Base-by-base conservation (phyloP, 805 yeast genomes). In the Nakazawaea ishiwadae region DNA sequence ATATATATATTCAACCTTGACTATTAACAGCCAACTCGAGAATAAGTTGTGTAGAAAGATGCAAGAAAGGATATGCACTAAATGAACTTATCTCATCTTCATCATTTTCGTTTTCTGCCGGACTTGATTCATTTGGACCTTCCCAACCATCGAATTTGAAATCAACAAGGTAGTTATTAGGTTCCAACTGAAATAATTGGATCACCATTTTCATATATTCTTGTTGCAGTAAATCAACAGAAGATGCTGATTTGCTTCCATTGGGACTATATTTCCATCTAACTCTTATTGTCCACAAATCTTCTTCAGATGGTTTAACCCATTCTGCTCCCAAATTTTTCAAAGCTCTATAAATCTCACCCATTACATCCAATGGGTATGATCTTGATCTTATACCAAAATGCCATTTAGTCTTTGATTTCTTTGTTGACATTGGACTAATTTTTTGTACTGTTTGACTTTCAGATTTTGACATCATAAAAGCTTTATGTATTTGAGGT, bases 141-240 rank as follows among this genome's bases (percentile, higher is more conserved):
- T 90, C 97, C 96, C 97, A 91, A 1, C 98, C 98, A 59, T 91
- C 98, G 58, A 91, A 93, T 63, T 93, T 93, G 70, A 93, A 93
- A 62, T 93, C 99, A 8, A 93, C 98, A 39, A 93, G 69, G 56
- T 93, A 93, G 58, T 91, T 91, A 62, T 93, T 91, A 34, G 96
- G 96, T 58, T 93, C 99, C 48, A 93, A 71, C 59, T 91, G 97
- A 64, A 91, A 93, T 44, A 93, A 71, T 60, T 93, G 99, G 45
- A 93, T 93, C 54, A 90, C 93, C 96, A 93, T 91, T 66, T 85
- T 91, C 91, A 91, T 85, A 66, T 83, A 66, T 59, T 88, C 95
- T 14, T 44, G 46, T n/a, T n/a, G n/a, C n/a, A n/a, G n/a, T n/a
- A n/a, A n/a, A n/a, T n/a, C n/a, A n/a, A n/a, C n/a, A n/a, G n/a